Base-by-base conservation (phyloP, 371 early-diverging fungal genomes). In the Mucor mucedo region DNA sequence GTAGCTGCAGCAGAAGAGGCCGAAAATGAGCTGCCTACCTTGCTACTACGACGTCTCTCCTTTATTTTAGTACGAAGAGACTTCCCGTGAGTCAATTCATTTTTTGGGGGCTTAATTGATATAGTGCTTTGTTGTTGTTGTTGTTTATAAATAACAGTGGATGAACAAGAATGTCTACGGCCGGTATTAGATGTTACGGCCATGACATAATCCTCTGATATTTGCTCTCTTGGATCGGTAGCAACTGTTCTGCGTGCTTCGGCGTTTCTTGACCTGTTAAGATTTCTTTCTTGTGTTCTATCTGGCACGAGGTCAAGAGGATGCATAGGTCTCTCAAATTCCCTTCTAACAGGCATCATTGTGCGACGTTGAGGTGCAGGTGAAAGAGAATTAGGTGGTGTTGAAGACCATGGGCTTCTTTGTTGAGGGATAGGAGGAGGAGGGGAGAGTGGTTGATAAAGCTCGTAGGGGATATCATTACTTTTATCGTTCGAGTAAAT, bases 401-500 rank as follows among this genome's bases (percentile, higher is more conserved):
- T 47, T 16, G 47, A 33, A 16, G 38, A 30, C 21, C 16, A 58
- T 7, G 49, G 49, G n/a, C 49, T 58, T 14, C 14, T 48, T 13
- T 59, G 48, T 40, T 42, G 62, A 40, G 54, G 61, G 21, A 57
- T 40, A 4, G 60, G 61, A 4, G 66, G 65, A 16, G 69, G 63
- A 63, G 69, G 53, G 64, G 78, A 55, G 59, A 53, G 32, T 10
- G 65, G 58, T 65, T 78, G 65, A 65, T 75, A 69, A 64, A 77
- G 56, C 60, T 66, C 73, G 71, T 72, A 38, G 62, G 58, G 58
- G 4, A 58, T 58, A 28, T 58, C 58, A 21, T 35, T 58, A 2
- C 35, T 47, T 5, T 7, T 49, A 1, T 58, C 40, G 1, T 21
- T n/a, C 6, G 59, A 42, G n/a, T 47, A 55, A 52, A 62, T 8